Conservation (phyloP, 495 filamentous ascomycete species). For the Neurospora cerealis region DNA sequence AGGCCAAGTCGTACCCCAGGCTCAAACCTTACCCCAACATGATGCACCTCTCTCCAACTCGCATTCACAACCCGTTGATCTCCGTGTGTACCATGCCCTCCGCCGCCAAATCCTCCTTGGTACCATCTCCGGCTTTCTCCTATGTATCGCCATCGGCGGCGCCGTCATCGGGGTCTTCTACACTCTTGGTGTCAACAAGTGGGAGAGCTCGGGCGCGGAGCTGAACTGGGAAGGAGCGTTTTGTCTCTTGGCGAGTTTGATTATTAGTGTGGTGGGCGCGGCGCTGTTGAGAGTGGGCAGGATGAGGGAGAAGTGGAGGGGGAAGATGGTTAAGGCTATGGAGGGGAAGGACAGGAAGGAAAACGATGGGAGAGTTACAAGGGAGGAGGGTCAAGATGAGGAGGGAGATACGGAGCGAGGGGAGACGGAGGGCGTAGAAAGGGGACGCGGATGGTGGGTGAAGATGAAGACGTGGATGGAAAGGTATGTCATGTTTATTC, state of each 20-base stretch:
- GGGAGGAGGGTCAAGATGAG: not conserved
- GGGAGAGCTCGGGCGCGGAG: constrained; percentile 45
- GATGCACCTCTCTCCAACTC: not conserved
- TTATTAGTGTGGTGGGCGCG: constrained; percentile 71
- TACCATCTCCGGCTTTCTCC: constrained; percentile 47
- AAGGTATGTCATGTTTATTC: constrained; percentile 72
- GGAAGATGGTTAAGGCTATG: constrained; percentile 61
- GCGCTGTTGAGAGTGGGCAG: constrained; percentile 75
- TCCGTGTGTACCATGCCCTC: not conserved
- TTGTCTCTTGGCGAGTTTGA: constrained; percentile 55
- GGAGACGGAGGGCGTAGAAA: not conserved
- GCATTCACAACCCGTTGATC: not conserved
- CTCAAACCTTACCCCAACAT: not conserved
- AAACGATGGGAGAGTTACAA: not conserved
- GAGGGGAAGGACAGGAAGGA: constrained; percentile 34
- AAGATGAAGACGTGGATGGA: constrained; percentile 52
- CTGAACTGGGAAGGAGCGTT: constrained; percentile 74
- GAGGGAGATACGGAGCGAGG: constrained; percentile 14
- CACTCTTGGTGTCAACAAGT: constrained; percentile 52
- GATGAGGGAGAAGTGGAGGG: constrained; percentile 75
- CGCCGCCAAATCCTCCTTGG: constrained; percentile 29
- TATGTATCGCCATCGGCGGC: constrained; percentile 59
- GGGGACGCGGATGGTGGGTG: not conserved
- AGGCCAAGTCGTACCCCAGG: not conserved
- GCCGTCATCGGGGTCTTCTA: constrained; percentile 79